A percentile compares a stretch with the other conserved stretches of the same genome.
Evolutionary conservation across 345 rosid species (phyloP).

Genomic region (Pugionium cornutum): DNA sequence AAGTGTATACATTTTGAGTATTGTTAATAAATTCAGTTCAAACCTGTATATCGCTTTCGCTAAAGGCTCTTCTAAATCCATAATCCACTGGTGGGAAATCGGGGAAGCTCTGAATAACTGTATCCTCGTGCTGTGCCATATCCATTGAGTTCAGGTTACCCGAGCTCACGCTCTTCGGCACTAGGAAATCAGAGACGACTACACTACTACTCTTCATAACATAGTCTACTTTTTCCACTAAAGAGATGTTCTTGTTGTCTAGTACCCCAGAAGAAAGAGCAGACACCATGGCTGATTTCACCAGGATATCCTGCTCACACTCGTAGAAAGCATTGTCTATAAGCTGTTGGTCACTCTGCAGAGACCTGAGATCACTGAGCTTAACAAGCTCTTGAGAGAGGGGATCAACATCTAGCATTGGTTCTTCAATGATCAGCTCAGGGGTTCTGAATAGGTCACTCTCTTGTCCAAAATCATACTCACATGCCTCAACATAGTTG

Average conservation of each 20-base stretch:
- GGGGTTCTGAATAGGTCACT: conserved; percentile 90
- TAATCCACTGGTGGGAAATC: conserved; percentile 61
- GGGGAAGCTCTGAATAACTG: conserved; percentile 53
- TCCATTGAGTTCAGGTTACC: conserved; percentile 70
- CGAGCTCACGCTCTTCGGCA: conserved; percentile 71
- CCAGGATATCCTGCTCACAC: conserved; percentile 75
- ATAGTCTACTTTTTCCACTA: conserved; percentile 37
- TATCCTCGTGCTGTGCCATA: conserved; percentile 39
- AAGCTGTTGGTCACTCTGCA: conserved; percentile 74
- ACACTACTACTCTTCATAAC: conserved; percentile 36
- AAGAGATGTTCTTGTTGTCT: conserved; percentile 53
- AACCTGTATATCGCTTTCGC: conserved; percentile 98
- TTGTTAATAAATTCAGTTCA: not conserved
- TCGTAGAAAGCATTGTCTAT: conserved; percentile 71
- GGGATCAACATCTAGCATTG: conserved; percentile 57
- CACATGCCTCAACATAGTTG: conserved; percentile 48
- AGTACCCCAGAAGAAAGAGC: conserved; percentile 49
- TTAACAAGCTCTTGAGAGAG: conserved; percentile 59
- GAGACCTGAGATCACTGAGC: conserved; percentile 53
- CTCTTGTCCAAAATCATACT: conserved; percentile 81
- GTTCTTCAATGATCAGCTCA: conserved; percentile 73
- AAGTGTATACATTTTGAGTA: not conserved
- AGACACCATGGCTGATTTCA: conserved; percentile 50
- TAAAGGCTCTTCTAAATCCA: conserved; percentile 86
- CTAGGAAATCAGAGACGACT: conserved; percentile 36